phyloP scores from a whole-genome alignment of 805 yeast species.

The Jamesozyma spencerorum region DNA sequence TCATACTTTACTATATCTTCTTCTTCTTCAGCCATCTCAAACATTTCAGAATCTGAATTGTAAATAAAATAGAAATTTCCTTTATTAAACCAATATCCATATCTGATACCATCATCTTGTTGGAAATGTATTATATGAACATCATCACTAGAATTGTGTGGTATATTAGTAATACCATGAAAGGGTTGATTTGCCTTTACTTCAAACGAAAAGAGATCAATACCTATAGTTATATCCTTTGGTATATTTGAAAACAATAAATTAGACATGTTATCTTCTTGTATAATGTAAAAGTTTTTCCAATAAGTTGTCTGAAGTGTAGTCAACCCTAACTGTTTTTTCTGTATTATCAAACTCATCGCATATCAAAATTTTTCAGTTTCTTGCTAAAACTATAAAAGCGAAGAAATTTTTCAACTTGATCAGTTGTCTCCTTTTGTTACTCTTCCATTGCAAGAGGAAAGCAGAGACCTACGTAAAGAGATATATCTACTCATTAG shows the following conservation, averaged over 20 bases:
- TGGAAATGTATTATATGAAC: conserved; percentile 24
- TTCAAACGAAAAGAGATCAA: conserved; percentile 21
- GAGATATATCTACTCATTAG: no score
- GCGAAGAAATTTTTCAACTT: no score
- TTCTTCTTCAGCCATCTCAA: conserved; percentile 11
- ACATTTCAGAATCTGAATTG: conserved; percentile 11
- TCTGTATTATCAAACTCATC: no score
- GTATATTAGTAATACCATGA: conserved; percentile 21
- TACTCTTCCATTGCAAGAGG: no score
- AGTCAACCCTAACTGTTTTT: background rate
- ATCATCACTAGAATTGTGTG: conserved; percentile 7
- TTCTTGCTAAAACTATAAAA: no score
- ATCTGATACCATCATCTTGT: conserved; percentile 12
- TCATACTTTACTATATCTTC: conserved; percentile 9
- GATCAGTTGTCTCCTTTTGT: no score
- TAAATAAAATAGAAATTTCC: conserved; percentile 10
- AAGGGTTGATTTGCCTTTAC: conserved; percentile 17
- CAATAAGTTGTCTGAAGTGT: background rate
- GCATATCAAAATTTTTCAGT: no score
- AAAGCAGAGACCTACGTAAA: no score
- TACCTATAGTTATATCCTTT: conserved; percentile 16
- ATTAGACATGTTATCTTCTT: conserved; percentile 3
- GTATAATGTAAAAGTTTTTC: background rate
- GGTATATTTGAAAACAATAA: conserved; percentile 8
- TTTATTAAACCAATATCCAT: conserved; percentile 27